A percentile compares a stretch with the other conserved stretches of the same genome.
phyloP scores from a whole-genome alignment of 2,329 filamentous ascomycete species.

The Cercospora sp. region DNA sequence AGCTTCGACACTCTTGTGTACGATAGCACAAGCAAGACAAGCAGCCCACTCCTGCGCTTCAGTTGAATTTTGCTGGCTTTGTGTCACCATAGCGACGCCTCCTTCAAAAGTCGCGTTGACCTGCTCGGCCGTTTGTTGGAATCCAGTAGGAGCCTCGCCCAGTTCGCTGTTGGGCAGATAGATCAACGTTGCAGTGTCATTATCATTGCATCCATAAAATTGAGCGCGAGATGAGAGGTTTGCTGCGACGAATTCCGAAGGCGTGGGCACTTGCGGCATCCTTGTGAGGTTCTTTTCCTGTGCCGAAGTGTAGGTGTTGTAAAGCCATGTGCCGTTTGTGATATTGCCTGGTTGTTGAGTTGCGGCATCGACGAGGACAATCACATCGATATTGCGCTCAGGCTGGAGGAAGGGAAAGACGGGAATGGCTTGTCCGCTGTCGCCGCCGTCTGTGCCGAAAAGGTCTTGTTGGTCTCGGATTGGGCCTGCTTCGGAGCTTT shows the following conservation, averaged over 20 bases:
- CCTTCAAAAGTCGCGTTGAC: slow-evolving; percentile 12
- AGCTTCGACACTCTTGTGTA: slow-evolving; percentile 18
- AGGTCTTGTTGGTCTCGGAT: slow-evolving; percentile 15
- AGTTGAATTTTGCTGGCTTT: slow-evolving; percentile 8
- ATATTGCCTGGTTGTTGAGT: slow-evolving; percentile 16
- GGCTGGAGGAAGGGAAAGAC: slow-evolving; percentile 20
- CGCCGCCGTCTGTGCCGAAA: slow-evolving; percentile 19
- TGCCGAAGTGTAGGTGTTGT: slow-evolving; percentile 20
- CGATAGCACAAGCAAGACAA: slow-evolving; percentile 20
- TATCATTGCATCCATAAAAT: slow-evolving; percentile 21
- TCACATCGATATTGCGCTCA: slow-evolving; percentile 18
- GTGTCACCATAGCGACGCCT: slow-evolving; percentile 17
- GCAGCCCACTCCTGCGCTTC: slow-evolving; percentile 14
- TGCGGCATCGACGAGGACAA: slow-evolving; percentile 20
- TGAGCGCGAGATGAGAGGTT: slow-evolving; percentile 18
- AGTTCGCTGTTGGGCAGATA: slow-evolving; percentile 18
- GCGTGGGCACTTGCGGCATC: slow-evolving; percentile 19
- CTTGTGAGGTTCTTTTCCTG: slow-evolving; percentile 11
- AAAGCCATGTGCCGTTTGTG: slow-evolving; percentile 19
- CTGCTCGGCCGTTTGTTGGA: slow-evolving; percentile 1
- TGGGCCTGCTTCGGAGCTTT: slow-evolving; percentile 9
- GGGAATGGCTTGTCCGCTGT: slow-evolving; percentile 19
- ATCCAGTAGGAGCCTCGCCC: background rate
- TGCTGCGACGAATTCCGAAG: slow-evolving; percentile 5
- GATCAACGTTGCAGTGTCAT: slow-evolving; percentile 13